Evolutionary conservation across 1,284 basidiomycete genomes (phyloP).

Genomic region (Tremellales sp.): DNA sequence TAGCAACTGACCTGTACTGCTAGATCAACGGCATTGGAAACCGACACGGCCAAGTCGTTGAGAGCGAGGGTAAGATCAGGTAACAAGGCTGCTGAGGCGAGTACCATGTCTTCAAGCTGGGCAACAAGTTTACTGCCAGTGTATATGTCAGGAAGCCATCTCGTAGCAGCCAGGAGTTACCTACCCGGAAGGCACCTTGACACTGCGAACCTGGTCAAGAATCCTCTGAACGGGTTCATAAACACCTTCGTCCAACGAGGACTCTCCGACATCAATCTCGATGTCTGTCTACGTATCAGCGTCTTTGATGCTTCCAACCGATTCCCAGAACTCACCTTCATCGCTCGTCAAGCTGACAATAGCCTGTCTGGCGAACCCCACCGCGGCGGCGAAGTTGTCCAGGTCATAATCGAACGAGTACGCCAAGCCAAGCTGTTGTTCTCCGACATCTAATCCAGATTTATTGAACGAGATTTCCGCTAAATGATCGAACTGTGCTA

Average conservation of each 20-base stretch:
- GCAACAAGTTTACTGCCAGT: slow-evolving; percentile 71
- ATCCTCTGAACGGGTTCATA: slow-evolving; percentile 76
- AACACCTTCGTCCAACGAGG: slow-evolving; percentile 66
- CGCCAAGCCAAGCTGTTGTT: slow-evolving; percentile 79
- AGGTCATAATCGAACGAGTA: slow-evolving; percentile 80
- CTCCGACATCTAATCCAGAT: slow-evolving; percentile 77
- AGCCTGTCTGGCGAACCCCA: slow-evolving; percentile 80
- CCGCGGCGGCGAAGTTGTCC: slow-evolving; percentile 84
- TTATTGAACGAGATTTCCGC: slow-evolving; percentile 76
- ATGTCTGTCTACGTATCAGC: slow-evolving; percentile 56
- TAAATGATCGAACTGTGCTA: slow-evolving; percentile 85
- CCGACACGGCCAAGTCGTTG: slow-evolving; percentile 63
- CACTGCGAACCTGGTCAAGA: slow-evolving; percentile 72
- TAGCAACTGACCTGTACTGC: slow-evolving; percentile 66
- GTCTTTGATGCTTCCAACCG: neutral
- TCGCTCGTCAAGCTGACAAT: slow-evolving; percentile 69
- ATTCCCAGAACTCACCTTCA: slow-evolving; percentile 57
- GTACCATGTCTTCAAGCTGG: slow-evolving; percentile 72
- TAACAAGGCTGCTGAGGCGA: slow-evolving; percentile 66
- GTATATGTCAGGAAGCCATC: neutral
- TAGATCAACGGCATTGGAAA: slow-evolving; percentile 80
- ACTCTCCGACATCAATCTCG: slow-evolving; percentile 64
- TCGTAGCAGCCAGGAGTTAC: slow-evolving; percentile 26
- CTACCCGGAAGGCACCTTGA: slow-evolving; percentile 74
- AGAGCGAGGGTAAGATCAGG: slow-evolving; percentile 66